Evolutionary conservation across 768 basidiomycete species (phyloP).

Genomic region (Glaciozyma martinii): DNA sequence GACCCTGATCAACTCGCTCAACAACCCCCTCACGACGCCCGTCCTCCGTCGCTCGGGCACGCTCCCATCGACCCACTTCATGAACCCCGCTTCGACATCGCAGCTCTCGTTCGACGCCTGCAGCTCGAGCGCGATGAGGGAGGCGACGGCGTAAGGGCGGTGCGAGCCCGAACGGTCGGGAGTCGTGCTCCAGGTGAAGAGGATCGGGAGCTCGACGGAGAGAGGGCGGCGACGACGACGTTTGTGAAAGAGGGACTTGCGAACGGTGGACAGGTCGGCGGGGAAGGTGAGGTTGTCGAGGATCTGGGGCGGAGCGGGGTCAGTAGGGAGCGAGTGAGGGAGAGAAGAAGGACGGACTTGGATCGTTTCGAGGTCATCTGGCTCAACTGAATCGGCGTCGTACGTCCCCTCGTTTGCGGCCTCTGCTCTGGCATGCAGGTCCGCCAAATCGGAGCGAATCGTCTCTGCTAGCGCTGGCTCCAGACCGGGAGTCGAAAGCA

Average conservation of each 20-base stretch:
- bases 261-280: not conserved
- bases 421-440: constrained; percentile 1
- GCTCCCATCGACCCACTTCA: constrained; percentile 25
- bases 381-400: constrained; percentile 4
- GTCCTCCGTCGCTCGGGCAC: not conserved
- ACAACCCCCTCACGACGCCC: not conserved
- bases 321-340: not conserved
- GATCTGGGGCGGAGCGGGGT: not conserved
- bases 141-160: constrained; percentile 16
- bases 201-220: not conserved
- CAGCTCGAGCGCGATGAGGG: not conserved
- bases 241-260: constrained; percentile 2
- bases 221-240: not conserved
- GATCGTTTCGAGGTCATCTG: constrained; percentile 11
- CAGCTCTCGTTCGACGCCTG: not conserved
- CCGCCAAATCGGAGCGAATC: constrained; percentile 13
- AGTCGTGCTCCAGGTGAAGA: constrained; percentile 24
- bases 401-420: not conserved
- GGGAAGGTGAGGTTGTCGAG: constrained; percentile 22
- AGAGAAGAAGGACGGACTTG: not conserved
- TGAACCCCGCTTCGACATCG: constrained; percentile 15
- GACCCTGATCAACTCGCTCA: constrained; percentile 20
- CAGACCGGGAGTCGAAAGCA: not conserved
- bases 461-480: constrained; percentile 6
- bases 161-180: constrained; percentile 7